Percentiles rank a stretch among this genome's conserved stretches.
These are phyloP conservation scores for Crepidotus variabilis DNA, from an alignment of 768 basidiomycete species.

Conservation along the genomic window DNA sequence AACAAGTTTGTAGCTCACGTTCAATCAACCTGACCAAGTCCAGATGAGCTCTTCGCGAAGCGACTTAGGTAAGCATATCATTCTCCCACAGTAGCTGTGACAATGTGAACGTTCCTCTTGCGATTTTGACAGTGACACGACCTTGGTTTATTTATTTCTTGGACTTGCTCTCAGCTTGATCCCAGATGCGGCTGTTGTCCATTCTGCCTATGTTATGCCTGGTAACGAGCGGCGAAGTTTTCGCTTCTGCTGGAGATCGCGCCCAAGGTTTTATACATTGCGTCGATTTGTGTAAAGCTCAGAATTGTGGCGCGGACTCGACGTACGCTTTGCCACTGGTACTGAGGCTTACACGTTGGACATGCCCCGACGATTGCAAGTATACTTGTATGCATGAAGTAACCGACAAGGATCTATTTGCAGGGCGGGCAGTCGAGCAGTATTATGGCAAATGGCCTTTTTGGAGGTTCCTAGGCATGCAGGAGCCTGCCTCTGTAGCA, in stretches of 20 bases:
- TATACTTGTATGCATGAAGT: conserved; percentile 85
- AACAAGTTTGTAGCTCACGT: too few species aligned
- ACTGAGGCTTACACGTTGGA: conserved; percentile 76
- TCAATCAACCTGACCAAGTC: too few species aligned
- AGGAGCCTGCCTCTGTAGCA: conserved; percentile 89
- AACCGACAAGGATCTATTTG: conserved; percentile 50
- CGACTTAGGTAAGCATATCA: too few species aligned
- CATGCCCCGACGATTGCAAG: conserved; percentile 83
- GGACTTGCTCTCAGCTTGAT: too few species aligned
- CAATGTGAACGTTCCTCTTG: too few species aligned
- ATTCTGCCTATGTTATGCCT: neutral
- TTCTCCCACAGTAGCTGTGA: too few species aligned
- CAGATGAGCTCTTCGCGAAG: too few species aligned
- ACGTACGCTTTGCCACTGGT: conserved; percentile 39
- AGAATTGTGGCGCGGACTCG: conserved; percentile 34
- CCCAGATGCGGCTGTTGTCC: neutral
- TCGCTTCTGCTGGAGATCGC: conserved; percentile 64
- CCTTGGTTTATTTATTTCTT: too few species aligned
- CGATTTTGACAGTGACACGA: too few species aligned
- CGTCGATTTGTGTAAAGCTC: conserved; percentile 37
- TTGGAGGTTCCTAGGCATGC: conserved; percentile 81
- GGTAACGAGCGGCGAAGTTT: conserved; percentile 3
- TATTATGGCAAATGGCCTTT: conserved; percentile 99
- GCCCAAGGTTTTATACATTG: conserved; percentile 51
- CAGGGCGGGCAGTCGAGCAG: conserved; percentile 54